These are phyloP conservation scores for Phialocephala sp. DNA, from an alignment of 2,329 filamentous ascomycete genomes.

Conservation along the genomic window DNA sequence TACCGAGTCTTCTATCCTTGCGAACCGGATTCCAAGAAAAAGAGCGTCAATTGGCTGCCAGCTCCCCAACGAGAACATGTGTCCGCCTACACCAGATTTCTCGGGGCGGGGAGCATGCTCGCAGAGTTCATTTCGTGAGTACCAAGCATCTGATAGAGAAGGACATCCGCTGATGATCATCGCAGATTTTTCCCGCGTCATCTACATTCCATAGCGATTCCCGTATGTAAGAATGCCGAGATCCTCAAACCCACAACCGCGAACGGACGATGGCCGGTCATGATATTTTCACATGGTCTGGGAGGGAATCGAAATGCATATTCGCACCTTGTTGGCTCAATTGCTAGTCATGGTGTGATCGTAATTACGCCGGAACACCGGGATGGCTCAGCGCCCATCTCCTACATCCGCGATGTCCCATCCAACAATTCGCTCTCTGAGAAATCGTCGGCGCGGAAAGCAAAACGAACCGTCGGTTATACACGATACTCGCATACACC, in stretches of 20 bases:
- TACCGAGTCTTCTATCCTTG: constrained; percentile 86
- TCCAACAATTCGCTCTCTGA: constrained; percentile 46
- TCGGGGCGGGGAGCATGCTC: constrained; percentile 66
- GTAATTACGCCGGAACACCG: constrained; percentile 84
- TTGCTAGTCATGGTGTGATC: constrained; percentile 81
- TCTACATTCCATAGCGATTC: constrained; percentile 75
- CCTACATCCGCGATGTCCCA: constrained; percentile 69
- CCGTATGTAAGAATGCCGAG: constrained; percentile 73
- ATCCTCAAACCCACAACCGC: constrained; percentile 57
- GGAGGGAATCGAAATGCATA: constrained; percentile 84
- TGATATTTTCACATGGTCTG: constrained; percentile 86
- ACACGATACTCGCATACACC: constrained; percentile 64
- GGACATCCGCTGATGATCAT: constrained; percentile 13
- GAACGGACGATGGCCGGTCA: constrained; percentile 73
- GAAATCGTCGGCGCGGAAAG: constrained; percentile 35
- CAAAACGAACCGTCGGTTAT: constrained; percentile 49
- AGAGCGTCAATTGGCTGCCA: constrained; percentile 76
- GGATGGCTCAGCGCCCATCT: constrained; percentile 79
- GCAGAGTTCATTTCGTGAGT: constrained; percentile 66
- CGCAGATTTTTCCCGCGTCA: constrained; percentile 70
- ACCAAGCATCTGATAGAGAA: not conserved
- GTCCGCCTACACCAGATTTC: constrained; percentile 76
- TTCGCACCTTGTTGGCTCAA: constrained; percentile 78
- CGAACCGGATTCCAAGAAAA: constrained; percentile 49
- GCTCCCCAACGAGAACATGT: constrained; percentile 76